These are phyloP conservation scores for Amanita thiersii DNA, from an alignment of 768 basidiomycete genomes.

Conservation along the genomic window DNA sequence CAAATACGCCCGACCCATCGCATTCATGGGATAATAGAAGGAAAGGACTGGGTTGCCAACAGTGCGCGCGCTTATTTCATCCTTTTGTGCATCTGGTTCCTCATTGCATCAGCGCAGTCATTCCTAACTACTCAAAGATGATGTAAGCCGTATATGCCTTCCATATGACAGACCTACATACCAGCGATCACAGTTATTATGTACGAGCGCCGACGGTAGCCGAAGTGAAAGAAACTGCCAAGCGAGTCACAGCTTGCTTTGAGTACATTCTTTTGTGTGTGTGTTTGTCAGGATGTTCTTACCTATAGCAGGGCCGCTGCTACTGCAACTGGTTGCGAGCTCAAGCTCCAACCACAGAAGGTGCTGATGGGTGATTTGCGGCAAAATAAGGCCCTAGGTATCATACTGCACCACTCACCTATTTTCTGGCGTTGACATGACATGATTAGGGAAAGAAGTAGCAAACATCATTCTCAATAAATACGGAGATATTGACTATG, in stretches of 20 bases:
- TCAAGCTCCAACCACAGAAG: conserved; percentile 27
- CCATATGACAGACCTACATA: background rate
- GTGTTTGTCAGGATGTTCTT: background rate
- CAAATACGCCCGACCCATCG: conserved; percentile 73
- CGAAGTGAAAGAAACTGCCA: conserved; percentile 48
- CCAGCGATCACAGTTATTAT: conserved; percentile 39
- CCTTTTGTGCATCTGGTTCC: background rate
- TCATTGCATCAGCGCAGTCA: conserved; percentile 37
- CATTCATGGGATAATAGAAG: conserved; percentile 73
- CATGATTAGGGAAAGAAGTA: conserved; percentile 51
- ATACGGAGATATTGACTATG: conserved; percentile 55
- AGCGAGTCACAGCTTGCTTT: conserved; percentile 66
- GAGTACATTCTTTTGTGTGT: conserved; percentile 33
- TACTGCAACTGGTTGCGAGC: conserved; percentile 55
- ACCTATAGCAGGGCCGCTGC: conserved; percentile 48
- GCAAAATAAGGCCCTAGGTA: conserved; percentile 61
- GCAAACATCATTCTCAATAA: conserved; percentile 50
- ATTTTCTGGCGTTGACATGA: background rate
- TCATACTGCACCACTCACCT: background rate
- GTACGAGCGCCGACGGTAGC: conserved; percentile 64
- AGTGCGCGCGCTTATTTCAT: no score
- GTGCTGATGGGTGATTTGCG: conserved; percentile 45
- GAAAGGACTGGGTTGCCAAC: conserved; percentile 68
- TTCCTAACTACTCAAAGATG: conserved; percentile 75
- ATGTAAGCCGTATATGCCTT: conserved; percentile 28